phyloP scores from a whole-genome alignment of 768 basidiomycete species.

The Trichaptum fuscoviolaceum region DNA sequence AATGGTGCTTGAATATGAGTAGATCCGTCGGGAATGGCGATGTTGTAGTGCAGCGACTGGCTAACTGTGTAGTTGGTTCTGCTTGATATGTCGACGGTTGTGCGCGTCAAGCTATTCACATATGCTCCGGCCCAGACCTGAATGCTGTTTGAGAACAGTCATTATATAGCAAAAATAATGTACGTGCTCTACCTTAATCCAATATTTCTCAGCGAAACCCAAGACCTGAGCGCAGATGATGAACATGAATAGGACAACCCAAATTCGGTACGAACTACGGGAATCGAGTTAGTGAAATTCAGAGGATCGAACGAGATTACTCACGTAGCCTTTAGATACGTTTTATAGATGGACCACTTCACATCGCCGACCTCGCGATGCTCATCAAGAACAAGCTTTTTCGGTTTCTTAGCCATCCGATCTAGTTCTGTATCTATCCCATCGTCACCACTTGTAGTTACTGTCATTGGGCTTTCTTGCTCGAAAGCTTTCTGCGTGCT shows the following conservation, averaged over 20 bases:
- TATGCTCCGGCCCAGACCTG: background rate
- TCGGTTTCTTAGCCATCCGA: constrained; percentile 6
- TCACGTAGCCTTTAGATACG: constrained; percentile 20
- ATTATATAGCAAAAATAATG: constrained; percentile 5
- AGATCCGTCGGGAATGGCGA: background rate
- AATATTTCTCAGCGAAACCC: constrained; percentile 19
- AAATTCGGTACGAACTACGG: constrained; percentile 16
- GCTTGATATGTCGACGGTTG: background rate
- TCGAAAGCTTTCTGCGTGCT: constrained; percentile 10
- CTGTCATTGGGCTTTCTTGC: constrained; percentile 1
- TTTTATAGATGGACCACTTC: constrained; percentile 20
- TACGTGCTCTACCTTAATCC: constrained; percentile 24
- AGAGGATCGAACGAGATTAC: background rate
- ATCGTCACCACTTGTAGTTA: background rate
- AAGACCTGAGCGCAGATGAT: constrained; percentile 10
- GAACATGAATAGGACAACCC: constrained; percentile 12
- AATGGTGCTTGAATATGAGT: background rate
- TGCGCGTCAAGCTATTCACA: background rate
- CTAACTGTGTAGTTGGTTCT: background rate
- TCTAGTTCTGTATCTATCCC: background rate
- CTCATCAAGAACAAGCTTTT: constrained; percentile 16
- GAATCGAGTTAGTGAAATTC: background rate
- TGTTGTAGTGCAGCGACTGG: background rate
- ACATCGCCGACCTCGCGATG: constrained; percentile 14
- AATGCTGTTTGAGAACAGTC: background rate